These are phyloP conservation scores for Pythium brachiatum DNA, from an alignment of 352 stramenopile species.

Conservation along the genomic window DNA sequence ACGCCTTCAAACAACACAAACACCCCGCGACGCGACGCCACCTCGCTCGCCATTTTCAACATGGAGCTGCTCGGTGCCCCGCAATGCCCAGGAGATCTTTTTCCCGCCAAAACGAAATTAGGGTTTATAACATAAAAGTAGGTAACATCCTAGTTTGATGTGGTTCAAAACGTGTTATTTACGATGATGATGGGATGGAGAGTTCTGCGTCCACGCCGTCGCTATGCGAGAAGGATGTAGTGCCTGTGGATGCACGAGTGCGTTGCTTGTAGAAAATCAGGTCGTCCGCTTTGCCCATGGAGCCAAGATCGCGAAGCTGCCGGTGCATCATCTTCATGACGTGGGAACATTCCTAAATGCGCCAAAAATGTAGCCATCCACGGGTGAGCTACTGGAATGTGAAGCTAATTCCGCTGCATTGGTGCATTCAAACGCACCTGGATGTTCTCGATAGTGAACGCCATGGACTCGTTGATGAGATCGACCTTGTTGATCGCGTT, in stretches of 20 bases:
- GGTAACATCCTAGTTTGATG: neutral
- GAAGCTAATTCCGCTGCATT: neutral
- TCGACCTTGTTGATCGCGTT: conserved; percentile 67
- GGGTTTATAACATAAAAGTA: neutral
- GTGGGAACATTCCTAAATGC: conserved; percentile 51
- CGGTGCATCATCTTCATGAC: conserved; percentile 70
- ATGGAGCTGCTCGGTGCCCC: conserved; percentile 5
- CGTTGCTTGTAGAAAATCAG: conserved; percentile 28
- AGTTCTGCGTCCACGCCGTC: neutral
- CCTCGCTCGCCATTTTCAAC: conserved; percentile 14
- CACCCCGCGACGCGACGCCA: conserved; percentile 72
- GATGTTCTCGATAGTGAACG: conserved; percentile 80
- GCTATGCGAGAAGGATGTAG: neutral
- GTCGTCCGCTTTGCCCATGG: conserved; percentile 36
- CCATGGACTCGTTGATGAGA: conserved; percentile 77
- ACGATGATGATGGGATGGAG: neutral
- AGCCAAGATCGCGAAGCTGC: conserved; percentile 55
- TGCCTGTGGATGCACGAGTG: neutral
- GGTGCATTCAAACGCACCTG: conserved; percentile 26
- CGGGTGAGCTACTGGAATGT: neutral
- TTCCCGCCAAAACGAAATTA: conserved; percentile 7
- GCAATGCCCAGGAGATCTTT: too few relatives aligned
- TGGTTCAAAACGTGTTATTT: neutral
- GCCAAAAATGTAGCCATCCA: neutral
- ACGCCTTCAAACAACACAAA: conserved; percentile 99